Base-by-base conservation (phyloP, 768 basidiomycete species). In the Chiua virens region DNA sequence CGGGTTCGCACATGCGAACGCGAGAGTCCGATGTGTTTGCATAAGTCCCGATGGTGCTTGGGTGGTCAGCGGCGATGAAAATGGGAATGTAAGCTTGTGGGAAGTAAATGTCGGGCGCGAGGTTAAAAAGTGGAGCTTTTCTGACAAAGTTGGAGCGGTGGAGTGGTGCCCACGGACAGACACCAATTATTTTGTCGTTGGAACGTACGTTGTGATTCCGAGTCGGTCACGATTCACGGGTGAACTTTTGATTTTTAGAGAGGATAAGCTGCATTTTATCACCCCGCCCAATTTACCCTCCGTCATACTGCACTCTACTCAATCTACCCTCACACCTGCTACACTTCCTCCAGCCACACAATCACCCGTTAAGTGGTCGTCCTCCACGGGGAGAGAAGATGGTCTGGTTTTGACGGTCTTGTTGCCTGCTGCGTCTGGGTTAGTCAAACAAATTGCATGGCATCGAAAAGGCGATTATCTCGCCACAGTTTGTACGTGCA, bases 381-480 rank as follows among this genome's bases (percentile, higher is more conserved):
- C 83, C 8, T 73, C 77, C 23, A 65, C 65, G 22, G 63, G 73
- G 38, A 75, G 77, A 14, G 70, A 76, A 38, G 82, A 86, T 47
- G 70, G 71, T 5, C 76, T 87, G 17, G 75, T 83, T 60, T 71
- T 92, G 43, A 82, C 80, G 8, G 66, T 89, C 48, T 73, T 72
- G 37, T 69, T 92, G 38, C 87, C 86, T 5, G 61, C 80, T 7
- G 78, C 79, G 9, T 86, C 90, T 28, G 88, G 89, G 5, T 61
- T 82, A 37, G 81, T 88, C 6, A 88, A 81, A 61, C 92, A 97
- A 64, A 76, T 98, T 10, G 72, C 86, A 34, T 98, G 95, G 93
- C 97, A 99, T 69, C 79, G 89, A 46, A 83, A 86, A 63, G 97
- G 97, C 43, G 97, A 99, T 68, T 99, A 99, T 64, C 76, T 99